Evolutionary conservation across 345 rosid genomes (phyloP).

Genomic region (Bruguiera gymnorhiza): DNA sequence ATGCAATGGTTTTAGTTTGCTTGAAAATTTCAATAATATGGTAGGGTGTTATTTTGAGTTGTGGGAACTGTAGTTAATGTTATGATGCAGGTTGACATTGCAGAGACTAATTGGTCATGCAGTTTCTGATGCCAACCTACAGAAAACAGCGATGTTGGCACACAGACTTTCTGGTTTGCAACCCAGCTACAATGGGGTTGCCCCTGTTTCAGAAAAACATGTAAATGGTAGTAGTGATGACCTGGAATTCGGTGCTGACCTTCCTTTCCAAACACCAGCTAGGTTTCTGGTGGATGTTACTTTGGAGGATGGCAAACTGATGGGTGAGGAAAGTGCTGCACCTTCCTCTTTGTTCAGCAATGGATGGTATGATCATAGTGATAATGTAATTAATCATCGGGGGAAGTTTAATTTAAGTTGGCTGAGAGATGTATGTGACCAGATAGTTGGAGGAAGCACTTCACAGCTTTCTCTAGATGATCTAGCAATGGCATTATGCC

Average conservation of each 20-base stretch:
- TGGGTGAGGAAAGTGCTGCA: constrained; percentile 38
- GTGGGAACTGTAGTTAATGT: constrained; percentile 3
- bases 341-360: constrained; percentile 39
- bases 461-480: constrained; percentile 88
- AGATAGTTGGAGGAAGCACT: constrained; percentile 54
- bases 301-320: constrained; percentile 47
- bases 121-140: constrained; percentile 43
- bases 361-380: constrained; percentile 45
- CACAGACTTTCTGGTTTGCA: constrained; percentile 55
- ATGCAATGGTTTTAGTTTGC: background rate
- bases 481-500: constrained; percentile 88
- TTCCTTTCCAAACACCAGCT: constrained; percentile 65
- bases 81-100: constrained; percentile 59
- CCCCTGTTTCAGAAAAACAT: constrained; percentile 33
- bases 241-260: constrained; percentile 77
- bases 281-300: constrained; percentile 71
- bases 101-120: constrained; percentile 68
- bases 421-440: constrained; percentile 79
- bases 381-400: constrained; percentile 29
- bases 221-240: constrained; percentile 36
- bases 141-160: constrained; percentile 55
- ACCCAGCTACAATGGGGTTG: constrained; percentile 37
- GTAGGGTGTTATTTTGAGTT: background rate
- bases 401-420: constrained; percentile 66
- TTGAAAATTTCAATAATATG: background rate